Conservation (phyloP, 78 protist species). For the Dictyostelium firmibasis region DNA sequence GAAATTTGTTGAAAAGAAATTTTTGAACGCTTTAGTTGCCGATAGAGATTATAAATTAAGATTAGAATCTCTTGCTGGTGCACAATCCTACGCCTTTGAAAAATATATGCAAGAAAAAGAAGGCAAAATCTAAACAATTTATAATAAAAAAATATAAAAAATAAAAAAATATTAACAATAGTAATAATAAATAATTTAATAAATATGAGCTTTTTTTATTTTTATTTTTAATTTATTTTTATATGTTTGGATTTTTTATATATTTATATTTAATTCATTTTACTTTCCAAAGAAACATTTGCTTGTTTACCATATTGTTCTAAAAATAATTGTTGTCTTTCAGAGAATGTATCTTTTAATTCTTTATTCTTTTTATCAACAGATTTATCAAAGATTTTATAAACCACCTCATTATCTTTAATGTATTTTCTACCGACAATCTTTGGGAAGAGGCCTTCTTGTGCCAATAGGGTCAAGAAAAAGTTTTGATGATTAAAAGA, state of each 20-base stretch:
- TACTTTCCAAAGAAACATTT: conserved; percentile 13
- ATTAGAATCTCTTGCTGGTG: conserved; percentile 3
- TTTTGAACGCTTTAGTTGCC: conserved; percentile 52
- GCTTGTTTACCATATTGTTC: conserved; percentile 73
- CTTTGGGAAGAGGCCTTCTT: conserved; percentile 65
- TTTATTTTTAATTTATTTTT: not conserved
- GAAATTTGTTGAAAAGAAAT: conserved; percentile 69
- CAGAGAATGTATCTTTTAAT: conserved; percentile 63
- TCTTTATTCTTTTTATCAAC: conserved; percentile 24
- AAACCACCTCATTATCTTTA: conserved; percentile 48
- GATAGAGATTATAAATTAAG: conserved; percentile 53
- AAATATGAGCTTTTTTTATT: not conserved
- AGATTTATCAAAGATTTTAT: conserved; percentile 42
- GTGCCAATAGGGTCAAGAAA: conserved; percentile 52
- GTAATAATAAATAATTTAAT: not conserved
- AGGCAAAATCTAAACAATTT: not conserved
- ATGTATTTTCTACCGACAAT: conserved; percentile 79
- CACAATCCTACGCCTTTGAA: not conserved
- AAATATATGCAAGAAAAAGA: not conserved
- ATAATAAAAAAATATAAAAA: not conserved
- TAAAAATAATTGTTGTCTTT: conserved; percentile 63
- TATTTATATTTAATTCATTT: conserved; percentile 1
- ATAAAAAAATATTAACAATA: not conserved
- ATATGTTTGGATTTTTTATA: not conserved
- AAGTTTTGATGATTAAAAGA: conserved; percentile 82